Conservation (phyloP, 1,284 basidiomycete species). For the Malassezia globosa region DNA sequence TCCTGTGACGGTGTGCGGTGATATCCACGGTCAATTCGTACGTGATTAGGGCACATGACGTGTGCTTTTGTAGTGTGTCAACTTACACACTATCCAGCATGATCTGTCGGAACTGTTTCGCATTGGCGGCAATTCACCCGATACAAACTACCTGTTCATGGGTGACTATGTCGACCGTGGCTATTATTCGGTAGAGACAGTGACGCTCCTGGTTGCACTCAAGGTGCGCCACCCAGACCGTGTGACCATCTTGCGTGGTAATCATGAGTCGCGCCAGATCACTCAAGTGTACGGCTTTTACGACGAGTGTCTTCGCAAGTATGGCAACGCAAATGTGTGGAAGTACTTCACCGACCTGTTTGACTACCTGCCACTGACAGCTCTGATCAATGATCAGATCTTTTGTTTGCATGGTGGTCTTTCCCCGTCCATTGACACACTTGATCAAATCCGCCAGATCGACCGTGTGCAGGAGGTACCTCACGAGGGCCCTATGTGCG, state of each 20-base stretch:
- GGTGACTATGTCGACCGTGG: slow-evolving; percentile 99
- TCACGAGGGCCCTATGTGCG: slow-evolving; percentile 98
- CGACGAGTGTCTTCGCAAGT: slow-evolving; percentile 98
- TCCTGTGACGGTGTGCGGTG: slow-evolving; percentile 53
- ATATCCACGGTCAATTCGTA: slow-evolving; percentile 99
- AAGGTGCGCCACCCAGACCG: slow-evolving; percentile 97
- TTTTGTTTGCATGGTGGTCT: slow-evolving; percentile 98
- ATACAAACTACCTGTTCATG: slow-evolving; percentile 99
- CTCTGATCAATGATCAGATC: slow-evolving; percentile 96
- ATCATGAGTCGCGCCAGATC: slow-evolving; percentile 98
- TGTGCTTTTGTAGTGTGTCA: background rate
- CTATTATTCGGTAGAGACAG: slow-evolving; percentile 98
- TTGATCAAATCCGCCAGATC: slow-evolving; percentile 95
- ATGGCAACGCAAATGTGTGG: slow-evolving; percentile 99
- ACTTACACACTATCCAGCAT: too few species aligned
- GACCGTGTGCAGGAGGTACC: slow-evolving; percentile 98
- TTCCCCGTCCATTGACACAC: slow-evolving; percentile 96
- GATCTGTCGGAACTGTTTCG: slow-evolving; percentile 98
- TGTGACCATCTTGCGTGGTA: slow-evolving; percentile 92
- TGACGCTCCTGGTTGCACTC: slow-evolving; percentile 92
- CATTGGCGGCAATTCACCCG: slow-evolving; percentile 96
- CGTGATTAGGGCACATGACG: too few species aligned
- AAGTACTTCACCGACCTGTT: slow-evolving; percentile 98
- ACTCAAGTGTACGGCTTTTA: slow-evolving; percentile 99
- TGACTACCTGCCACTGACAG: slow-evolving; percentile 91